Evolutionary conservation across 176 grass and related monocot genomes (phyloP).

Genomic region (Coix lacrymajobi): DNA sequence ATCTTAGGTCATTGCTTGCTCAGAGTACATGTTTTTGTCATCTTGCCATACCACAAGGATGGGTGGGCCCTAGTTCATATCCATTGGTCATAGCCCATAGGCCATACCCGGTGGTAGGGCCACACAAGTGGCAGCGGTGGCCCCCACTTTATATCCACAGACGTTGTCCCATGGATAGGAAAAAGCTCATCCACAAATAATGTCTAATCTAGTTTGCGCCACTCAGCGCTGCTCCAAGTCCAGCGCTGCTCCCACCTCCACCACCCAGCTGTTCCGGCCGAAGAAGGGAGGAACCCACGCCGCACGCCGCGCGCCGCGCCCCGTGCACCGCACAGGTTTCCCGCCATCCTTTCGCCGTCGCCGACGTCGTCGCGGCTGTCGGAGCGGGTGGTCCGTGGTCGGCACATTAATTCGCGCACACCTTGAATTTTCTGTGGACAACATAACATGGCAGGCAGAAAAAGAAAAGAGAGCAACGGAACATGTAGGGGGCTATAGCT

Average conservation of each 20-base stretch:
- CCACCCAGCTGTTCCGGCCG: neutral
- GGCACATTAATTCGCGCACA: neutral
- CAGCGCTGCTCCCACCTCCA: neutral
- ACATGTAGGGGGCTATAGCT: too few species aligned
- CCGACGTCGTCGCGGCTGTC: neutral
- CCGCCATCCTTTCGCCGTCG: neutral
- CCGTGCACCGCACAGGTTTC: neutral
- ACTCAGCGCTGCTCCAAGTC: too few species aligned
- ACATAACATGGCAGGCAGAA: neutral
- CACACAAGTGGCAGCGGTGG: neutral
- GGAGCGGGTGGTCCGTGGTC: neutral
- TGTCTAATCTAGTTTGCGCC: neutral
- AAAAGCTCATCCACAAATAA: neutral
- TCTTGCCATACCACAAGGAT: too few species aligned
- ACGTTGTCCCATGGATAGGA: too few species aligned
- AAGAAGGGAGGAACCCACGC: neutral
- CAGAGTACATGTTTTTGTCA: too few species aligned
- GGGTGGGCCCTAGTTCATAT: too few species aligned
- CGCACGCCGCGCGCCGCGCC: neutral
- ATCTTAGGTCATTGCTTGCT: too few species aligned
- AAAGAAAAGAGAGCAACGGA: too few species aligned
- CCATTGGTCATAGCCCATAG: too few species aligned
- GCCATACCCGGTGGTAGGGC: too few species aligned
- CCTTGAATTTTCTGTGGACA: neutral
- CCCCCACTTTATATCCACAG: neutral